Base-by-base conservation (phyloP, 352 stramenopile species). In the Phytophthora ohioensis region DNA sequence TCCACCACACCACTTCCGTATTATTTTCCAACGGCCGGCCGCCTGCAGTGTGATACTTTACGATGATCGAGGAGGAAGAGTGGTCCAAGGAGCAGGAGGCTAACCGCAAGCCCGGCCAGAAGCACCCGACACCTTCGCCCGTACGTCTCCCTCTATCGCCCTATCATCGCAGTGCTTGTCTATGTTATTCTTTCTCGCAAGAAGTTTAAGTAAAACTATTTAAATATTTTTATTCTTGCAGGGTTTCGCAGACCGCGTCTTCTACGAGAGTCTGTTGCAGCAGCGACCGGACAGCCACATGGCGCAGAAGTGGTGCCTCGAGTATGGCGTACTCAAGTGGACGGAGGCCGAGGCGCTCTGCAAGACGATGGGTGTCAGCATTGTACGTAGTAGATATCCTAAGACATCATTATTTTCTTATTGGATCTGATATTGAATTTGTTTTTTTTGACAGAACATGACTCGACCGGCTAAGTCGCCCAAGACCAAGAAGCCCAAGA, bases 271-370 rank as follows among this genome's bases (percentile, higher is more conserved):
- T 66, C 63, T 97, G 64, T 71, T 95, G 60, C 84, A 93, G 55
- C 91, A 97, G 76, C 85, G 87, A 12, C 89, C 91, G 0, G 70
- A 92, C 47, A 96, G 88, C 57, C 85, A 76, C 72, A 97, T 97
- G 88, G 91, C 87, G 13, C 80, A 88, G 68, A 97, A 97, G 67
- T 97, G 91, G 91, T 97, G 91, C 61, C 81, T 97, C 21, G 91
- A 97, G 75, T 92, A 96, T 68, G 91, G 91, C 59, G 86, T 97
- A 46, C 87, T 97, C 63, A 93, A 96, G 64, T 94, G 87, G 87
- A 77, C 81, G 8, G 89, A 96, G 56, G 87, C 89, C 12, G 89
- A 93, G 62, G 78, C 77, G 31, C 79, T 96, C 15, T 96, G 89
- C 72, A 91, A 91, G 67, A 80, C 87, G 47, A 66, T 94, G 39